Evolutionary conservation across 192 early-diverging fungal species (phyloP).

Genomic region (Gonapodya prolifera): DNA sequence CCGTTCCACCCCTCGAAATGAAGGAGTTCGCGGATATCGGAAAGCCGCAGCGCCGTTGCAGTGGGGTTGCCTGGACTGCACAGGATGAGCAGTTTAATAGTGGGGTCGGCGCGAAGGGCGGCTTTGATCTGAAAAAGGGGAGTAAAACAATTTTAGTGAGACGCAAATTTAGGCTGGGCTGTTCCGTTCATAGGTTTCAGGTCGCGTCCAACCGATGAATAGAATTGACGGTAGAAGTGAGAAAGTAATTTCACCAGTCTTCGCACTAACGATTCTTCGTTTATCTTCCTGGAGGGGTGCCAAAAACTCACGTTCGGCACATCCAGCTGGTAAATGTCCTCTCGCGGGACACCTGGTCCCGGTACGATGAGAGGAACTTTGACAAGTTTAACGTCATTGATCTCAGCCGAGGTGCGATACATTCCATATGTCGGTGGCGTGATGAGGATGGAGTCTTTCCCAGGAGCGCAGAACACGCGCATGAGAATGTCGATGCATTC

Average conservation of each 20-base stretch:
- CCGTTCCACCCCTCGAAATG: constrained; percentile 52
- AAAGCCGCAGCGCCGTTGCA: constrained; percentile 60
- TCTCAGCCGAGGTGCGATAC: constrained; percentile 85
- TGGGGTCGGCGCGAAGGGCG: constrained; percentile 48
- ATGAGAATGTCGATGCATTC: constrained; percentile 88
- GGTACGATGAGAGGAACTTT: constrained; percentile 67
- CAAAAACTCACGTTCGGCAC: constrained; percentile 42
- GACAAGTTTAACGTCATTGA: constrained; percentile 87
- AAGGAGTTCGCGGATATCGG: constrained; percentile 53
- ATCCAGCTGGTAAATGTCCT: constrained; percentile 52
- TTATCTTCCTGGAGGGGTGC: too few species aligned
- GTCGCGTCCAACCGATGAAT: constrained; percentile 13
- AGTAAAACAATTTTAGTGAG: constrained; percentile 6
- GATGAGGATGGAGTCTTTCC: constrained; percentile 81
- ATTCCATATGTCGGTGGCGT: constrained; percentile 99
- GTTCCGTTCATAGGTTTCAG: not conserved
- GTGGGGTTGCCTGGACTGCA: constrained; percentile 99
- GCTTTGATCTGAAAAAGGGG: constrained; percentile 35
- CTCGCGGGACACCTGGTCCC: constrained; percentile 16
- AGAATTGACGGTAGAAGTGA: constrained; percentile 8
- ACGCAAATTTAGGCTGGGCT: constrained; percentile 1
- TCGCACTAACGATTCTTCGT: too few species aligned
- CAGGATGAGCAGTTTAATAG: constrained; percentile 84
- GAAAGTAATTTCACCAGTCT: too few species aligned
- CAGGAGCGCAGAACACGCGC: constrained; percentile 79